Evolutionary conservation across 495 filamentous ascomycete species (phyloP), one percentile per base, ranked within the genome.

Genomic region (Tirmania nivea): DNA sequence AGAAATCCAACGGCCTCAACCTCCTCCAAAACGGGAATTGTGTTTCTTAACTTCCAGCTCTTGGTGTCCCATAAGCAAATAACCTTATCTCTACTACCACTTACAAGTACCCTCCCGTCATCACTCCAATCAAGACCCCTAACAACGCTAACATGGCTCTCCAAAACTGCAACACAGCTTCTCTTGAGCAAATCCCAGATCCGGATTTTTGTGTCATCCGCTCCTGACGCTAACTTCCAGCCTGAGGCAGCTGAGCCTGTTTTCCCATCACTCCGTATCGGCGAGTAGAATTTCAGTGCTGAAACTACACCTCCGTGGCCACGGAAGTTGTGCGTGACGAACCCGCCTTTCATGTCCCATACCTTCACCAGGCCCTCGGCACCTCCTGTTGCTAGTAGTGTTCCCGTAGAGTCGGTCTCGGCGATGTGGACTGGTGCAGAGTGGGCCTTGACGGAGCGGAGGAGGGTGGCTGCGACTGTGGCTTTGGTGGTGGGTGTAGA

Each of bases 311-410:
- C 86, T 58, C 84, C 81, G 54, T 89, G 88, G 14, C 89, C 90
- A 58, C 86, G 80, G 65, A 99, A 88, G 2, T 86, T 95, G 66
- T 99, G 90, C 14, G 90, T 99, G 25, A 85, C 77, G 65, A 79
- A 96, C 12, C 90, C 92, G 16, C 83, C 86, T 54, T 73, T 69
- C 37, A 99, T 88, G 69, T 99, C 92, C 86, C 86, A 96, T 52
- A 99, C 80, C 66, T 99, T 99, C 56, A 94, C 81, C 4, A 79
- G 74, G 25, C 90, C 90, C 67, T 96, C 90, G 8, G 90, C 84
- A 21, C 78, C 84, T 52, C 90, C 90, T 17, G 88, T 94, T 36
- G 89, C 90, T 42, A 96, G 69, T 10, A 99, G 70, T 12, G 89
- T 95, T 60, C 88, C 80, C 2, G 87, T 94, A 35, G 73, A 71